Evolutionary conservation across 352 stramenopile species (phyloP), one percentile per base, ranked within the genome.

Genomic region (Phytophthora sojae): DNA sequence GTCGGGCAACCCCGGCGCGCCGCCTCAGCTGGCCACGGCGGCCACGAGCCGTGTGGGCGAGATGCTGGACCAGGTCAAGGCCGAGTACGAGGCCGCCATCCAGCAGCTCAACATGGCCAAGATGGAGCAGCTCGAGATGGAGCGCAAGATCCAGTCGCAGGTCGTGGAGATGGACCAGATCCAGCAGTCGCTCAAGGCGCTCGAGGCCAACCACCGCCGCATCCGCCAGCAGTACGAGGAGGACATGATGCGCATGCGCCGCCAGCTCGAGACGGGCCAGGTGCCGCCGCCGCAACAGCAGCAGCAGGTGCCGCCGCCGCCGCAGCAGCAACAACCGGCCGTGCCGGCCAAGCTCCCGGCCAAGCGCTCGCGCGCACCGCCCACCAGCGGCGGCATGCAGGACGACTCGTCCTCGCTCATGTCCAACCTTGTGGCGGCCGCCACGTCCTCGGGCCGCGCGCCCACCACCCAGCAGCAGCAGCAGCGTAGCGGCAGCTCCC

Each of bases 111-210:
- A 95, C 73, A 94, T 95, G 63, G 80, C 81, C 73, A 96, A 94
- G 80, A 94, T 96, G 80, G 89, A 95, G 61, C 87, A 95, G 69
- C 82, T 94, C n/a, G 89, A 94, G 62, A 81, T 95, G 69, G 87
- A 96, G 70, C 89, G 89, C 71, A 96, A 96, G 82, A 89, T 96
- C 57, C 86, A 93, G 67, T 90, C 86, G 39, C 89, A 96, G 65
- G 86, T 95, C 50, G 81, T 92, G 19, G 89, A 96, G 63, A 94
- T 96, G 89, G 89, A 96, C 76, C 87, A 95, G 76, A 94, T 96
- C 69, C 89, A 96, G 70, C 87, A 95, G 73, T 92, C 87, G 45
- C 81, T 96, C 32, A 94, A 95, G 80, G 87, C 83, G 26, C 76
- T 96, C 11, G 89, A 96, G 67, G 76, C 88, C 29, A 95, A 92